Conservation (phyloP, 192 early-diverging fungal genomes). For the Lunasporangiospora selenospora region DNA sequence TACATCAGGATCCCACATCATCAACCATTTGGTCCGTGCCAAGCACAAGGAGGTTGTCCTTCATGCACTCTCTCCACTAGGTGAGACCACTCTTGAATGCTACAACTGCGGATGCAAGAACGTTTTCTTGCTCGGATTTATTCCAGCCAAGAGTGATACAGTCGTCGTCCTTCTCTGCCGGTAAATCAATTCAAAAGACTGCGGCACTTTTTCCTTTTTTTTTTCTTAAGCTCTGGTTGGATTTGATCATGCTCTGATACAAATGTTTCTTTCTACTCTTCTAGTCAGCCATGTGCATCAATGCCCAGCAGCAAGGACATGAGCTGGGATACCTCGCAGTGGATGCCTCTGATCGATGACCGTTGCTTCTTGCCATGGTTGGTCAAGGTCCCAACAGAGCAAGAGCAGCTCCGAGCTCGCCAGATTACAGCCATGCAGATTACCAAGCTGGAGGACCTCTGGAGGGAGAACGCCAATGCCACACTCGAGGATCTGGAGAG, state of each 20-base stretch:
- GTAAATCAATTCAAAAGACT: too few species aligned
- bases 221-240: background rate
- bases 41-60: slow-evolving; percentile 95
- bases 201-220: background rate
- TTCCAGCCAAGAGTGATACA: slow-evolving; percentile 97
- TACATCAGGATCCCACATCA: slow-evolving; percentile 93
- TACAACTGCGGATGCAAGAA: slow-evolving; percentile 97
- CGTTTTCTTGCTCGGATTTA: slow-evolving; percentile 96
- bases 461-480: slow-evolving; percentile 80
- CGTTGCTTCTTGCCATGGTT: slow-evolving; percentile 95
- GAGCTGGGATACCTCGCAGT: slow-evolving; percentile 96
- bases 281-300: slow-evolving; percentile 91
- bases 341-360: slow-evolving; percentile 97
- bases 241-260: background rate
- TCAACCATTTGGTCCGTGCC: slow-evolving; percentile 92
- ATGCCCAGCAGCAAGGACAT: slow-evolving; percentile 88
- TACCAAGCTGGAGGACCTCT: slow-evolving; percentile 86
- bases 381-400: slow-evolving; percentile 86
- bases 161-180: slow-evolving; percentile 97
- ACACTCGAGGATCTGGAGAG: slow-evolving; percentile 84
- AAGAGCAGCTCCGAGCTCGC: slow-evolving; percentile 84
- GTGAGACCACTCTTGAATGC: slow-evolving; percentile 95
- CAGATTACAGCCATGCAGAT: slow-evolving; percentile 87
- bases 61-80: slow-evolving; percentile 92
- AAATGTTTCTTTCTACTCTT: slow-evolving; percentile 2